A percentile compares a stretch with the other conserved stretches of the same genome.
These are phyloP conservation scores for Eragrostis tef DNA, from an alignment of 202 grass and related monocot species.

Conservation along the genomic window DNA sequence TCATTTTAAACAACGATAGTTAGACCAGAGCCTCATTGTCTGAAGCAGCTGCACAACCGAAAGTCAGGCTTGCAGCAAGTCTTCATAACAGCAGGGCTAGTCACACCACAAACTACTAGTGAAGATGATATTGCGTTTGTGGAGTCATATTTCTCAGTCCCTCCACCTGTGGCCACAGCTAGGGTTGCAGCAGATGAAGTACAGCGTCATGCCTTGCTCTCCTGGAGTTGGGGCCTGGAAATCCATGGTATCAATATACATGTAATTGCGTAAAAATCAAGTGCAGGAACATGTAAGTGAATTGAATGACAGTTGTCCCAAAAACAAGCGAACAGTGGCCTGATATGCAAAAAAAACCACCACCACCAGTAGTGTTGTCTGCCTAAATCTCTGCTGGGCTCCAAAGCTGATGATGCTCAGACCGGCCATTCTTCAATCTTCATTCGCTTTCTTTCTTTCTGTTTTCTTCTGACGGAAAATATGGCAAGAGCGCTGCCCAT, in stretches of 20 bases:
- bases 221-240: conserved; percentile 59
- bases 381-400: no score
- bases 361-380: no score
- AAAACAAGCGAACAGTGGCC: background rate
- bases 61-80: background rate
- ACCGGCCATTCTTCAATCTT: no score
- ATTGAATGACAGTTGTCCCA: no score
- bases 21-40: background rate
- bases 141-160: conserved; percentile 46
- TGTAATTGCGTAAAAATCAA: background rate
- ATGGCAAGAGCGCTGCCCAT: no score
- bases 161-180: conserved; percentile 91
- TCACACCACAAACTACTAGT: background rate
- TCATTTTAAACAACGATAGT: background rate
- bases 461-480: no score
- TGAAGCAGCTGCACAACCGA: background rate
- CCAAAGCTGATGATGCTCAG: no score
- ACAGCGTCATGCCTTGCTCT: conserved; percentile 69
- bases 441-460: no score
- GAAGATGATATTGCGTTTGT: background rate
- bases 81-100: background rate
- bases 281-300: background rate
- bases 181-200: conserved; percentile 90
- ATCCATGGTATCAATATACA: background rate
- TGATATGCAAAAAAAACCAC: background rate